Percentiles rank a stretch among this genome's conserved stretches.
These are phyloP conservation scores for Catenaria anguillulae DNA, from an alignment of 371 early-diverging fungal species.

Conservation along the genomic window DNA sequence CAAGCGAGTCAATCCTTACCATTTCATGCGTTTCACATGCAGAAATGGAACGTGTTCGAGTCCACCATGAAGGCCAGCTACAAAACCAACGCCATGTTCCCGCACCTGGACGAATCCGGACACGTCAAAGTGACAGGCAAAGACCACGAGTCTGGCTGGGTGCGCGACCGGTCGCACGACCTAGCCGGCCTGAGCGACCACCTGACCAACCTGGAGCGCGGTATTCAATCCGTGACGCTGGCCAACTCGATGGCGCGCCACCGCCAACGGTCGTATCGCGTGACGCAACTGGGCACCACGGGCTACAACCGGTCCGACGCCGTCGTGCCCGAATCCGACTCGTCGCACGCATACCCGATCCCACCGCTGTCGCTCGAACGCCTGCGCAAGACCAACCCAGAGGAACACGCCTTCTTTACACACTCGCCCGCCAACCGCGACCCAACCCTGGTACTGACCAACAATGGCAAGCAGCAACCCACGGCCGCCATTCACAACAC, in stretches of 20 bases:
- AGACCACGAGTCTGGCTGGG: not conserved
- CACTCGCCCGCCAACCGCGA: not conserved
- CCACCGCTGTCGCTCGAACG: not conserved
- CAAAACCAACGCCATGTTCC: not conserved
- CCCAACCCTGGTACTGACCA: too few species aligned
- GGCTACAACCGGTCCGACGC: not conserved
- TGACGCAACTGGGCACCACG: not conserved
- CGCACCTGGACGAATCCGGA: not conserved
- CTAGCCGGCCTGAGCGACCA: not conserved
- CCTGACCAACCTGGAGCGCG: not conserved
- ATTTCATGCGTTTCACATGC: too few species aligned
- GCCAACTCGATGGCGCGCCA: too few species aligned
- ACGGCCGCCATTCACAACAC: not conserved
- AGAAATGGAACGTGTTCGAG: conserved; percentile 2
- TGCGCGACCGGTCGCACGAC: not conserved
- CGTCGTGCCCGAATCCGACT: not conserved
- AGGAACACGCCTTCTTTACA: too few species aligned
- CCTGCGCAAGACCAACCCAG: not conserved
- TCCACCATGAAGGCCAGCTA: conserved; percentile 2
- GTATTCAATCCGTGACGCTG: too few species aligned
- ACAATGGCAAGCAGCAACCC: not conserved
- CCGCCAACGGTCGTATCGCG: not conserved
- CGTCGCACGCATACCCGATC: not conserved
- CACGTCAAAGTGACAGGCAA: not conserved
- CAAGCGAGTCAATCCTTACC: too few species aligned